A percentile compares a stretch with the other conserved stretches of the same genome.
Conservation (phyloP, 345 rosid species). For the Gossypium sturtianum region DNA sequence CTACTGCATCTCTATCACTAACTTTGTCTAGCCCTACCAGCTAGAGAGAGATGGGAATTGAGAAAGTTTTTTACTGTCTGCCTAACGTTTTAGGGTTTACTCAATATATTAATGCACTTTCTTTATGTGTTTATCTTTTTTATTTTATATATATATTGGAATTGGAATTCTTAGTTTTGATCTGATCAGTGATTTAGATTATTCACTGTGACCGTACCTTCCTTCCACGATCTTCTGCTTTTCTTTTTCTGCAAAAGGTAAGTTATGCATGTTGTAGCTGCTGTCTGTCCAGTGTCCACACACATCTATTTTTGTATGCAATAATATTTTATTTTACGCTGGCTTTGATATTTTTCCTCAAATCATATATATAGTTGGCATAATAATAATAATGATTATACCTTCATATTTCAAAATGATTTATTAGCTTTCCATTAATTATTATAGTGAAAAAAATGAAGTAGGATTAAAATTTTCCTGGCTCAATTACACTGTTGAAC, state of each 20-base stretch:
- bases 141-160: background rate
- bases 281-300: background rate
- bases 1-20: no score
- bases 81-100: background rate
- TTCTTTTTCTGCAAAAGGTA: background rate
- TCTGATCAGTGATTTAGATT: slow-evolving; percentile 4
- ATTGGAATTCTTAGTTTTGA: background rate
- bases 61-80: no score
- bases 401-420: background rate
- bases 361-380: no score
- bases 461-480: background rate
- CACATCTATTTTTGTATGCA: background rate
- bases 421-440: background rate
- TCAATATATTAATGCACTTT: background rate
- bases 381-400: background rate
- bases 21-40: no score
- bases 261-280: background rate
- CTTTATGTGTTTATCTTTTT: background rate
- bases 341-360: no score
- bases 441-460: background rate
- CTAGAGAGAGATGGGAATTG: no score
- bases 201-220: background rate
- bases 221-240: background rate
- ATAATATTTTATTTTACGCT: no score
- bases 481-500: background rate